Percentiles rank a stretch among this genome's conserved stretches.
Conservation (phyloP, 208 protist species). For the Acanthamoeba triangularis region DNA sequence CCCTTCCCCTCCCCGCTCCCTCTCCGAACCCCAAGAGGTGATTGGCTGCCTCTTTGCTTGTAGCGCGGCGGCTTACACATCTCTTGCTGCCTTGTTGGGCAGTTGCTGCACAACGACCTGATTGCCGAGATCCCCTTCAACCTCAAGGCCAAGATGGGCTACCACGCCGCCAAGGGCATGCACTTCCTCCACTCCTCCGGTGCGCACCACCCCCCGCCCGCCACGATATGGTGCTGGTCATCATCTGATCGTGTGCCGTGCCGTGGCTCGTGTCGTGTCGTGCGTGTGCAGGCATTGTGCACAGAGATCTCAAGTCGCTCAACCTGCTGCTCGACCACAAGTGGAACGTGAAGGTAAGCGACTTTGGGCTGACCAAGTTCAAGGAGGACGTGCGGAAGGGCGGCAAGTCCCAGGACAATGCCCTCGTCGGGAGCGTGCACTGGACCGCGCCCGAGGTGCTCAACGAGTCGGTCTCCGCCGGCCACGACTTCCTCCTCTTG, state of each 20-base stretch:
- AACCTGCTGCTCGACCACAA: not conserved
- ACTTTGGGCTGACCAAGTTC: not conserved
- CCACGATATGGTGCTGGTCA: no score
- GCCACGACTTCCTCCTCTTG: not conserved
- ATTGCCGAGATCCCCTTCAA: not conserved
- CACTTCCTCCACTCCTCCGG: not conserved
- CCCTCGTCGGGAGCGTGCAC: not conserved
- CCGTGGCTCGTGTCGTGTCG: no score
- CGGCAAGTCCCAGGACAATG: not conserved
- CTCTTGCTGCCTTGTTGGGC: not conserved
- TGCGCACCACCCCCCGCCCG: no score
- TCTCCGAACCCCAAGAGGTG: no score
- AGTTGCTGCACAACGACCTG: not conserved
- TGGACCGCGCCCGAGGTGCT: constrained; percentile 60
- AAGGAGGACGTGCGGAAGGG: not conserved
- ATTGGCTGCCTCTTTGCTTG: no score
- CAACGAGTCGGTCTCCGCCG: not conserved
- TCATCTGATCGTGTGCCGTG: no score
- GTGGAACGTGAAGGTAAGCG: not conserved
- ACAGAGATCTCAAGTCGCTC: not conserved
- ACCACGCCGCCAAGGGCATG: not conserved
- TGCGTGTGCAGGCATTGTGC: not conserved
- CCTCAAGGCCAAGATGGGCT: not conserved
- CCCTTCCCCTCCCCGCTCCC: not conserved
- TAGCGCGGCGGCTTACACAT: no score